Base-by-base conservation (phyloP, 2,329 filamentous ascomycete species). In the Colletotrichum gloeosporioides region DNA sequence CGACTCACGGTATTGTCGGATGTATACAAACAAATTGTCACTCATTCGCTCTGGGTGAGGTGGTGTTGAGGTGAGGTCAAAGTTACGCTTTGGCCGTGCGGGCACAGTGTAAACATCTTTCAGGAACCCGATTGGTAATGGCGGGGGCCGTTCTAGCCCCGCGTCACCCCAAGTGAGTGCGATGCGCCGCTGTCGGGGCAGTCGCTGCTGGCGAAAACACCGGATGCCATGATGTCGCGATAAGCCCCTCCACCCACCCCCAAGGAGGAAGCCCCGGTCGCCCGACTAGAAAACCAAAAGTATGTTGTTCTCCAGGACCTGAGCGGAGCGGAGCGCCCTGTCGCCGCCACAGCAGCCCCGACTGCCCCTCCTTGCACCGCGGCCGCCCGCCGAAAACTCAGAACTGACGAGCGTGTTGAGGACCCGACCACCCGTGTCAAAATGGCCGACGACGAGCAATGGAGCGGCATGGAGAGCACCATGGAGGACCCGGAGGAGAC, bases 401-500 rank as follows among this genome's bases (percentile, higher is more conserved):
- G 27, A 74, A 64, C 61, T 39, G 57, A 15, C 29, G 36, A 32
- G 71, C 10, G 44, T 61, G 18, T 63, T 57, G 59, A 22, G 36
- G 22, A 32, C 32, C 16, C 67, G 22, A 29, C 32, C 32, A 53
- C 31, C n/a, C 29, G 16, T 10, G 59, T 32, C 18, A 66, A 34
- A 18, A 81, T 82, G 80, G 82, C 80, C 6, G 85, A 87, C 22
- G 83, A 87, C 59, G 82, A 83, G 70, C 82, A 85, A 72, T 94
- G 93, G 92, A 86, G 86, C 39, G 92, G 91, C 4, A 88, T 93
- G 69, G 92, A 93, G 78, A 91, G 93, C 73, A 90, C 91, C 18
- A 88, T 94, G 65, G 87, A 91, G 12, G 96, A 98, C 80, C 92
- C 93, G 0, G 95, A 98, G 78, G 96, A 99, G 86, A 88, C 92